Evolutionary conservation across 768 basidiomycete species (phyloP).

Genomic region (Leccinum disarticulatum): DNA sequence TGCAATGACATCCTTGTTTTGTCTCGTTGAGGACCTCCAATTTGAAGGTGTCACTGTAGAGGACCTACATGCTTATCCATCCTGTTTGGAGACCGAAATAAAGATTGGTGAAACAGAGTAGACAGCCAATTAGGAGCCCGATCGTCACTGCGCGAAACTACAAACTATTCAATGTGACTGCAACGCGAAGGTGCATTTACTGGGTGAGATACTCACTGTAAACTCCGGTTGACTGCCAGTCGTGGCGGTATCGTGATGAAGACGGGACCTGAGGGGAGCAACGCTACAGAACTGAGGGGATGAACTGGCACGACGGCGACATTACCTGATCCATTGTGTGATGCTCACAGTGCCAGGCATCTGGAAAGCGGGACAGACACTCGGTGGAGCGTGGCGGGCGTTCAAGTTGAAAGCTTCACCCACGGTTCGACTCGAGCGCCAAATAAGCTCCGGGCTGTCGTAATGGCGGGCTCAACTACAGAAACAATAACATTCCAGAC

Average conservation of each 20-base stretch:
- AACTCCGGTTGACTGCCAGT: constrained; percentile 23
- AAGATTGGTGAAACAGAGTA: constrained; percentile 91
- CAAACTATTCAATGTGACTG: background rate
- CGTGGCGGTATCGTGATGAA: background rate
- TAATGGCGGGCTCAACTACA: background rate
- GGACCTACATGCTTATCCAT: constrained; percentile 80
- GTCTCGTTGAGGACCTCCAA: background rate
- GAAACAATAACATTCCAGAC: background rate
- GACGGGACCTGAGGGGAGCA: constrained; percentile 6
- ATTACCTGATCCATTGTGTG: constrained; percentile 27
- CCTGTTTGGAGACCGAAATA: constrained; percentile 87
- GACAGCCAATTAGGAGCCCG: constrained; percentile 80
- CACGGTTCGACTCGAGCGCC: constrained; percentile 1
- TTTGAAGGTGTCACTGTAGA: background rate
- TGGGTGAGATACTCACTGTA: constrained; percentile 22
- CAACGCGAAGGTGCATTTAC: background rate
- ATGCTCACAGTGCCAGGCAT: constrained; percentile 12
- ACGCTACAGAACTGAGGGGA: background rate
- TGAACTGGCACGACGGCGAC: background rate
- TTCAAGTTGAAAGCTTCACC: background rate
- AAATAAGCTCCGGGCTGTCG: background rate
- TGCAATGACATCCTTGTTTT: constrained; percentile 87
- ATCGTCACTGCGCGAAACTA: constrained; percentile 61
- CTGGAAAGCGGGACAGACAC: too few relatives aligned
- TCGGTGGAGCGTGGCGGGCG: background rate